Evolutionary conservation across 495 filamentous ascomycete genomes (phyloP).

Genomic region (Aspergillus affinis): DNA sequence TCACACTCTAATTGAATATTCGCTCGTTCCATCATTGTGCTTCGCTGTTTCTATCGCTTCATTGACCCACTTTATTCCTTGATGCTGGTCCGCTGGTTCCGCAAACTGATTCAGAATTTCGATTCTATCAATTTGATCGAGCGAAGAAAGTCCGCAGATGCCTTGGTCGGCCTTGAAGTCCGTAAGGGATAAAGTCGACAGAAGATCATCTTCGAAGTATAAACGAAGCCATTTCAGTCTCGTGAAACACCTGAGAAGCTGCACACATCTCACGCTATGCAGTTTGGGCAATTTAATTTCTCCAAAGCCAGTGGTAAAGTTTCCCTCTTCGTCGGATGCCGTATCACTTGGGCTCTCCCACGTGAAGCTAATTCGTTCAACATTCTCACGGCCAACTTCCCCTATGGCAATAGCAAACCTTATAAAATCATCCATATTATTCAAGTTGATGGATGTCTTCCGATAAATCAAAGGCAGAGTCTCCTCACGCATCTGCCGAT

Average conservation of each 20-base stretch:
- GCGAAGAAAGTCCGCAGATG: constrained; percentile 1
- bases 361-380: neutral
- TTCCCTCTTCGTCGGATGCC: constrained; percentile 1
- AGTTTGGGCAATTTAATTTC: constrained; percentile 1
- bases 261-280: constrained; percentile 4
- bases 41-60: constrained; percentile 2
- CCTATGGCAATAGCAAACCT: constrained; percentile 2
- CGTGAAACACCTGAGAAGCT: constrained; percentile 6
- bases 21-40: constrained; percentile 2
- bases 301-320: neutral
- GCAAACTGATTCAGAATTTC: constrained; percentile 3
- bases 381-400: constrained; percentile 3
- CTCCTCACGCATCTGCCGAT: constrained; percentile 1
- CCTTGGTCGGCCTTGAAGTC: constrained; percentile 4
- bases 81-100: constrained; percentile 7
- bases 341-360: constrained; percentile 4
- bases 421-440: constrained; percentile 2
- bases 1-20: neutral
- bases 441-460: constrained; percentile 2
- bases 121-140: neutral
- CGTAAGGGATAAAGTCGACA: constrained; percentile 3
- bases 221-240: constrained; percentile 5
- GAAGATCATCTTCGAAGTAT: constrained; percentile 4
- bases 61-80: constrained; percentile 1
- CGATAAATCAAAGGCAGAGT: constrained; percentile 1